Conservation (phyloP, 1,284 basidiomycete species). For the Pholiota adiposa region DNA sequence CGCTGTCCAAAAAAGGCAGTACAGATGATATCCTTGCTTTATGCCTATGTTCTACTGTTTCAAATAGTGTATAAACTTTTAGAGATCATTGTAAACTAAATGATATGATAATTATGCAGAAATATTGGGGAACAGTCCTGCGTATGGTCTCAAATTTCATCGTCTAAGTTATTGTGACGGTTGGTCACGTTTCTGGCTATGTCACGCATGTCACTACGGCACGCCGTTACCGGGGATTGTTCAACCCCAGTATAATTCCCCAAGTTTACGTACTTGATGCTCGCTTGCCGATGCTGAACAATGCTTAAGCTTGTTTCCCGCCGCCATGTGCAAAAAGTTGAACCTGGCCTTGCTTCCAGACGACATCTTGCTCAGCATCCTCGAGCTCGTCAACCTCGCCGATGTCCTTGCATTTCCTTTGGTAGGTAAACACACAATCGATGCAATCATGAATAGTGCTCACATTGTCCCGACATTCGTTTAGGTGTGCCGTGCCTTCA, state of each 20-base stretch:
- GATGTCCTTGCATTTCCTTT: constrained; percentile 23
- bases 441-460: too few species aligned
- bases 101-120: background rate
- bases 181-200: background rate
- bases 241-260: too few species aligned
- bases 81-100: background rate
- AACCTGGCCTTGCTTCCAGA: constrained; percentile 15
- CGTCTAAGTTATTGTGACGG: background rate
- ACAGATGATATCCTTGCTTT: background rate
- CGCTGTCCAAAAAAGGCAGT: background rate
- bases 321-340: too few species aligned
- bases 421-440: background rate
- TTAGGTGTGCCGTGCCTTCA: constrained; percentile 14
- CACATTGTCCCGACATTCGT: too few species aligned
- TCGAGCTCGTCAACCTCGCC: constrained; percentile 21
- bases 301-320: too few species aligned
- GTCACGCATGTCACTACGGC: background rate
- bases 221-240: background rate
- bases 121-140: background rate
- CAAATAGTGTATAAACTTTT: background rate
- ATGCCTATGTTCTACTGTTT: background rate
- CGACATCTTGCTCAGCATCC: constrained; percentile 25
- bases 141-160: background rate
- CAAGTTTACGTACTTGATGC: too few species aligned
- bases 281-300: too few species aligned